Base-by-base conservation (phyloP, 2,329 filamentous ascomycete genomes). In the Exophiala calicioides region DNA sequence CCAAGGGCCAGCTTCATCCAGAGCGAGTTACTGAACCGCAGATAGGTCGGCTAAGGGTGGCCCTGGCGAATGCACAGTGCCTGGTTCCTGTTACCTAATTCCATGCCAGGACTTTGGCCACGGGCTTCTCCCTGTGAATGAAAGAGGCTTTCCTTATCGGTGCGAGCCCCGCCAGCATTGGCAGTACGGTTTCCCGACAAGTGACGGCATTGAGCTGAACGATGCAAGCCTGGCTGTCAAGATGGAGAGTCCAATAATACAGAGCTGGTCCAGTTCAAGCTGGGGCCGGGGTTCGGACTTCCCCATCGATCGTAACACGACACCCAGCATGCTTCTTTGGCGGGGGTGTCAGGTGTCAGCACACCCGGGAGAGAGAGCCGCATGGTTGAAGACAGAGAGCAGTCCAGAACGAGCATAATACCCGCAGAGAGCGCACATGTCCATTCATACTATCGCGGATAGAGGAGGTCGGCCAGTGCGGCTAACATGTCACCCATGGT, bases 61-160 rank as follows among this genome's bases (percentile, higher is more conserved):
- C n/a, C n/a, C n/a, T n/a, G n/a, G n/a, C n/a, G n/a, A n/a, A n/a
- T n/a, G n/a, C n/a, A n/a, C n/a, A n/a, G n/a, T 42, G 10, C 24
- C 13, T 46, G 45, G 32, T 47, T 52, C 43, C 31, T 49, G 24
- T 54, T 53, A 50, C 46, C 50, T 50, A 50, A 50, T n/a, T 16
- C 13, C 12, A 27, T 10, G 16, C 3, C n/a, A n/a, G 16, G 16
- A 10, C 2, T 13, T 20, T 18, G 30, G 37, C 27, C 19, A 32
- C 23, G 32, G 38, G 38, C 40, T 35, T 21, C 32, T 44, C 26
- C 43, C 43, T 23, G 24, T 18, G 34, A 18, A 40, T 18, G 20
- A 32, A n/a, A 35, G 20, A 46, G 27, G 29, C 16, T 16, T 23
- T 13, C 27, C n/a, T 12, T 41, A n/a, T 13, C 7, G 15, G 12